phyloP scores from a whole-genome alignment of 164 flowering plant species.

The Piper longum region DNA sequence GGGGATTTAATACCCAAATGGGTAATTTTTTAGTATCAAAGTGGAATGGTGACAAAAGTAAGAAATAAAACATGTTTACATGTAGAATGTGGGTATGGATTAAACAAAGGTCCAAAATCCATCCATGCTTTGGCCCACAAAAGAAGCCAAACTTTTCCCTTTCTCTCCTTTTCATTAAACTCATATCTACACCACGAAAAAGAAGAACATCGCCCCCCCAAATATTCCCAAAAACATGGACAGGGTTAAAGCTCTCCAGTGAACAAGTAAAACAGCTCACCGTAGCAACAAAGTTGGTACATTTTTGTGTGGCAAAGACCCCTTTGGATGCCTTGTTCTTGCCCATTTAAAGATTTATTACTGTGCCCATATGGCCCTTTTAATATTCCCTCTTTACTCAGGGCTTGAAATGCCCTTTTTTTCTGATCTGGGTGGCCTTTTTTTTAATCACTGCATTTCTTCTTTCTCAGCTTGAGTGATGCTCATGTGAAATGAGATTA shows the following conservation, averaged over 20 bases:
- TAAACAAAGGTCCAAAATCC: neutral
- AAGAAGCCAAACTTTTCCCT: neutral
- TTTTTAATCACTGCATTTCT: neutral
- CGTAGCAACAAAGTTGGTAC: neutral
- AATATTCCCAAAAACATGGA: neutral
- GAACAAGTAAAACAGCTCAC: neutral
- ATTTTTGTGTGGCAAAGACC: neutral
- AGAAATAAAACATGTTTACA: neutral
- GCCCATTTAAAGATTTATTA: constrained; percentile 2
- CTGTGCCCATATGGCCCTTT: neutral
- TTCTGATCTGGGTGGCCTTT: neutral
- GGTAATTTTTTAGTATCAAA: too few species aligned
- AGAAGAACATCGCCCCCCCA: neutral
- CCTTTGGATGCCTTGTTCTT: constrained; percentile 15
- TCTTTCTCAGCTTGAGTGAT: neutral
- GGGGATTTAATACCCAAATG: too few species aligned
- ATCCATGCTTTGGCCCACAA: neutral
- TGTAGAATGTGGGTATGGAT: neutral
- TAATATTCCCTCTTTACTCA: neutral
- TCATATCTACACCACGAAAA: neutral
- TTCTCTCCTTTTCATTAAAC: neutral
- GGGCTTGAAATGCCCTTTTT: neutral
- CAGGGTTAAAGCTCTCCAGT: neutral
- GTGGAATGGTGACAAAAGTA: too few species aligned
- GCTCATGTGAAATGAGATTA: constrained; percentile 6